Base-by-base conservation (phyloP, 179 eudicot genomes). In the Sideroxylon spinosum region DNA sequence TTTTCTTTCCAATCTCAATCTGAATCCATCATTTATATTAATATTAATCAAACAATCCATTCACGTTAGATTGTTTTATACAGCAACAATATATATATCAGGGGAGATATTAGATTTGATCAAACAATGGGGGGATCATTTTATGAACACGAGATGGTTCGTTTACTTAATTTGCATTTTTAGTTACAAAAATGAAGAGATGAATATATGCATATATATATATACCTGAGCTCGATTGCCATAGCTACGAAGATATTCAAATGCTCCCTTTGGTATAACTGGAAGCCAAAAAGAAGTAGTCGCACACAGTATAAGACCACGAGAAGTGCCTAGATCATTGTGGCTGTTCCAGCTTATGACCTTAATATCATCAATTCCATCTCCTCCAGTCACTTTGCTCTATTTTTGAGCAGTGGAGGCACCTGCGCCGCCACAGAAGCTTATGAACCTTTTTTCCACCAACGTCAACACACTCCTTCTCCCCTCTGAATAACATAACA, bases 241-340 rank as follows among this genome's bases (percentile, higher is more conserved):
- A 79, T 85, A 89, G 75, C 87, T 77, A 9, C 85, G 78, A 20
- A 89, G 82, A 77, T 81, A 84, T 44, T 85, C 83, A 56, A 87
- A 89, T 9, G 87, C 89, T 20, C 73, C 49, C 26, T 84, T 84
- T 9, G 90, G 90, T n/a, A 87, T 19, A 63, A 82, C 79, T 0
- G 92, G 90, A 49, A 89, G 83, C 92, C 90, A 84, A 70, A 86
- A 79, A 6, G 92, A 85, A 50, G 89, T 87, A 17, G 90, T 88
- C 32, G 90, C 92, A 76, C 84, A 82, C 7, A 89, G 80, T 26
- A 87, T 82, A 65, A 86, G 76, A 0, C 92, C 90, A 26, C 80
- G 84, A 7, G 91, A 89, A 57, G 84, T 81, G 16, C 89, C 91
- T 8, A 82, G 86, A 52, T 85, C 87, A 44, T 81, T 82, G 11